Percentiles rank a stretch among this genome's conserved stretches.
Evolutionary conservation across 2,329 filamentous ascomycete genomes (phyloP).

Genomic region (Escovopsis sp.): DNA sequence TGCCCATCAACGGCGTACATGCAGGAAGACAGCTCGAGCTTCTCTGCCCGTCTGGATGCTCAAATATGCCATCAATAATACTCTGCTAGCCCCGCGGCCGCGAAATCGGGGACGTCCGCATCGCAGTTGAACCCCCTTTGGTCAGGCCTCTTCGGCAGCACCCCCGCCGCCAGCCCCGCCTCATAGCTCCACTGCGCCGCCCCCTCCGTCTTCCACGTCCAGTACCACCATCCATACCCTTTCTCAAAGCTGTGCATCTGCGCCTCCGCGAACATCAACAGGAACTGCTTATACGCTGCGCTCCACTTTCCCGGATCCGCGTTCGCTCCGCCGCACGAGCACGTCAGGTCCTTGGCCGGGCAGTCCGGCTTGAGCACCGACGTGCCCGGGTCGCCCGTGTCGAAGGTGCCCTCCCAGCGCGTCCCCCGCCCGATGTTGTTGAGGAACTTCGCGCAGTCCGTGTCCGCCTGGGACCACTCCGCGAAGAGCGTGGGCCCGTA

Average conservation of each 20-base stretch:
- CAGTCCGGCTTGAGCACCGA: constrained; percentile 58
- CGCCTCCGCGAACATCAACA: constrained; percentile 81
- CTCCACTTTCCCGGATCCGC: constrained; percentile 54
- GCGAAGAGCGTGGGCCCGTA: constrained; percentile 91
- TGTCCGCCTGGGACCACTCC: constrained; percentile 96
- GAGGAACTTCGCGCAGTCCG: constrained; percentile 74
- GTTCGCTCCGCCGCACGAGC: constrained; percentile 64
- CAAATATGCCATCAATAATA: constrained; percentile 1
- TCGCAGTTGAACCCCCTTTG: constrained; percentile 55
- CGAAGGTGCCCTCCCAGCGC: constrained; percentile 80
- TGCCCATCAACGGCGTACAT: no score
- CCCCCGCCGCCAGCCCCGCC: constrained; percentile 58
- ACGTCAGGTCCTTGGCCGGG: constrained; percentile 48
- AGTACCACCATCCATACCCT: constrained; percentile 97
- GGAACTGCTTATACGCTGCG: constrained; percentile 64
- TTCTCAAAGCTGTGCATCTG: constrained; percentile 93
- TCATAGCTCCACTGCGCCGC: constrained; percentile 88
- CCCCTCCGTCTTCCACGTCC: constrained; percentile 89
- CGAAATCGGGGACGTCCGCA: constrained; percentile 37
- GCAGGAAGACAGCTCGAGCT: no score
- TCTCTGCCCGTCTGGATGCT: no score
- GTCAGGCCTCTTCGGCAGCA: constrained; percentile 64
- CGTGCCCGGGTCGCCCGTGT: constrained; percentile 46
- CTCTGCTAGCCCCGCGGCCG: constrained; percentile 29
- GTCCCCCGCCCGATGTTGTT: constrained; percentile 83